These are phyloP conservation scores for Sesbania bispinosa DNA, from an alignment of 306 rosid genomes.

Conservation along the genomic window DNA sequence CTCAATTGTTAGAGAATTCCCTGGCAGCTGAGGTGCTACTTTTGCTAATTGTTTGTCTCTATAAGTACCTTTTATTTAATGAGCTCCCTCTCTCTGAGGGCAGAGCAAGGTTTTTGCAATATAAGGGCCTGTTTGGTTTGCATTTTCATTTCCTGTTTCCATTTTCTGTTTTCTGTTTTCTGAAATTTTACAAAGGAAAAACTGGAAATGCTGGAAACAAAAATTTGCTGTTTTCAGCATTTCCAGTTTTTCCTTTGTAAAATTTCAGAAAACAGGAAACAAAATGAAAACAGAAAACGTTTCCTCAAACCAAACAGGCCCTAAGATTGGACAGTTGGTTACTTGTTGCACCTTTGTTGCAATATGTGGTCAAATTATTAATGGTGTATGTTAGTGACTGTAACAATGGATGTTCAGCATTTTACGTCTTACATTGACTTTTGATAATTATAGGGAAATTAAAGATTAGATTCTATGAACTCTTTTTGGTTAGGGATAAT, in stretches of 20 bases:
- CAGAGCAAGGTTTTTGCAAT: neutral
- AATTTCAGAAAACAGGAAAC: too few relatives aligned
- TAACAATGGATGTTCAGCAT: neutral
- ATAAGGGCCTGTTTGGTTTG: too few relatives aligned
- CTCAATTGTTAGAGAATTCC: constrained; percentile 56
- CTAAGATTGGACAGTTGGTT: neutral
- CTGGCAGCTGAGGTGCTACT: constrained; percentile 41
- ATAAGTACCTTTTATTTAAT: neutral
- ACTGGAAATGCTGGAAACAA: too few relatives aligned
- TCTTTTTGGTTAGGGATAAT: neutral
- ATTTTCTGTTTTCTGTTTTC: too few relatives aligned
- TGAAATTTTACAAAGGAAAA: too few relatives aligned
- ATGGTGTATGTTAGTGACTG: neutral
- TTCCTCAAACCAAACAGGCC: too few relatives aligned
- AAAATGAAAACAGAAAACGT: too few relatives aligned
- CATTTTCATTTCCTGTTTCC: too few relatives aligned
- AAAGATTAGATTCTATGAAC: neutral
- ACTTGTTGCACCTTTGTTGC: neutral
- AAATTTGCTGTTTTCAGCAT: too few relatives aligned
- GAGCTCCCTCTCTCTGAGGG: too few relatives aligned
- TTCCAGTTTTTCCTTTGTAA: too few relatives aligned
- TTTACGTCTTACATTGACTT: neutral
- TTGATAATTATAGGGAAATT: neutral
- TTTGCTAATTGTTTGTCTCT: neutral
- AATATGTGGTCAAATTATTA: neutral